Percentiles rank a stretch among this genome's conserved stretches.
These are phyloP conservation scores for Rosellinia necatrix DNA, from an alignment of 2,329 filamentous ascomycete species.

Conservation along the genomic window DNA sequence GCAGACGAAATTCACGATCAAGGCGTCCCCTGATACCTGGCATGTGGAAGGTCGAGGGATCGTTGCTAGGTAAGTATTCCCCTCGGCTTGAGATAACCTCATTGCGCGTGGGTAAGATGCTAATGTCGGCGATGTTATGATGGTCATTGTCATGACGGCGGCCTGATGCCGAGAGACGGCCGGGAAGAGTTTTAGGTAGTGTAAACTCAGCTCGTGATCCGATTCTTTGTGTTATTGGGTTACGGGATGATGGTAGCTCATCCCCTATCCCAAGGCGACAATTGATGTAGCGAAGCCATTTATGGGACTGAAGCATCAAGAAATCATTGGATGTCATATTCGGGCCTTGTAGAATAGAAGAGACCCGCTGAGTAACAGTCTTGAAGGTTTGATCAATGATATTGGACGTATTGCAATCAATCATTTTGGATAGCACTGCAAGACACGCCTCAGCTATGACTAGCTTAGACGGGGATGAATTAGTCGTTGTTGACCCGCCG, in stretches of 20 bases:
- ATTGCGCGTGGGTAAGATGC: conserved; percentile 53
- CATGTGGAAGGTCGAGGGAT: conserved; percentile 47
- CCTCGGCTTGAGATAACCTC: conserved; percentile 50
- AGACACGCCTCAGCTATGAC: conserved; percentile 39
- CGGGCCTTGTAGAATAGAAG: conserved; percentile 9
- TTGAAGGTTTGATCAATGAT: conserved; percentile 39
- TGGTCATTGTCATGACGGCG: conserved; percentile 57
- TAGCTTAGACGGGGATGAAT: conserved; percentile 19
- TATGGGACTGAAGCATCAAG: conserved; percentile 37
- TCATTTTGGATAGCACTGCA: conserved; percentile 40
- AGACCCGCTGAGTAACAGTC: conserved; percentile 24
- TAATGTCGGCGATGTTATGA: conserved; percentile 50
- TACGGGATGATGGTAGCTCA: conserved; percentile 17
- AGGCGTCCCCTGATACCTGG: conserved; percentile 52
- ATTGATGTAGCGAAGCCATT: conserved; percentile 41
- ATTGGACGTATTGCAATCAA: conserved; percentile 45
- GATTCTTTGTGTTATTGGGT: conserved; percentile 10
- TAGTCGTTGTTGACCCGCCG: neutral
- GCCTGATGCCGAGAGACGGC: conserved; percentile 39
- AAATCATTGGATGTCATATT: conserved; percentile 30
- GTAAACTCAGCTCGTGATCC: conserved; percentile 38
- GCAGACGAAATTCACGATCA: conserved; percentile 59
- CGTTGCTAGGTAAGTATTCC: conserved; percentile 51
- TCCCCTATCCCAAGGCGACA: conserved; percentile 41
- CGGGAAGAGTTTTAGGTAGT: conserved; percentile 42